These are phyloP conservation scores for Friedmanniomyces simplex DNA, from an alignment of 495 filamentous ascomycete genomes.

Conservation along the genomic window DNA sequence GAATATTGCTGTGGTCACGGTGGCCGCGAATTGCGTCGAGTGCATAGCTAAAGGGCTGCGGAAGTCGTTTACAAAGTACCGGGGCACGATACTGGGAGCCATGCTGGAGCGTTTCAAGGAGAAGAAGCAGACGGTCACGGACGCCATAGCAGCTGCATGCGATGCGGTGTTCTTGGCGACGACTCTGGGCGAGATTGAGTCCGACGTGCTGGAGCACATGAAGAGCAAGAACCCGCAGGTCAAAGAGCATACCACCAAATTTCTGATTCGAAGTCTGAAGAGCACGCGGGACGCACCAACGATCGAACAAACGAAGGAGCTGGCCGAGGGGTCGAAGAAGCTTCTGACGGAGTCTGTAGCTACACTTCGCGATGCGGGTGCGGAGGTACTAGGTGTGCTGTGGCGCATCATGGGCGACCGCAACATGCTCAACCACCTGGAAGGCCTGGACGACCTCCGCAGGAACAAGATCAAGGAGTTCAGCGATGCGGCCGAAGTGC, in stretches of 20 bases:
- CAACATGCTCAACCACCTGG: conserved; percentile 91
- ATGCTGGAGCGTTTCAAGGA: conserved; percentile 95
- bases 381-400: conserved; percentile 83
- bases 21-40: conserved; percentile 90
- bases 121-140: conserved; percentile 83
- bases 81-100: conserved; percentile 64
- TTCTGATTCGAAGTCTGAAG: conserved; percentile 76
- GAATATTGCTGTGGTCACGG: conserved; percentile 88
- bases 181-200: conserved; percentile 68
- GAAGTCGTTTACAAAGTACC: conserved; percentile 67
- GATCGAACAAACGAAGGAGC: conserved; percentile 71
- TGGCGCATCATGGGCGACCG: conserved; percentile 99
- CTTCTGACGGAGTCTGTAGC: conserved; percentile 81
- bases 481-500: conserved; percentile 84
- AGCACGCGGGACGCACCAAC: conserved; percentile 72
- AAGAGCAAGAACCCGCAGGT: conserved; percentile 95
- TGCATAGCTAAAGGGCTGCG: conserved; percentile 85
- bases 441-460: conserved; percentile 88
- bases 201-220: conserved; percentile 77
- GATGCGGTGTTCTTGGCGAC: conserved; percentile 79
- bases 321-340: conserved; percentile 79
- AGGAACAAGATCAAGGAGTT: conserved; percentile 96
- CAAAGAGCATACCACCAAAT: conserved; percentile 87
- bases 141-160: conserved; percentile 74
- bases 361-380: conserved; percentile 72